These are phyloP conservation scores for Chamaecyparis obtusa DNA, from an alignment of 75 land plant genomes.

Conservation along the genomic window DNA sequence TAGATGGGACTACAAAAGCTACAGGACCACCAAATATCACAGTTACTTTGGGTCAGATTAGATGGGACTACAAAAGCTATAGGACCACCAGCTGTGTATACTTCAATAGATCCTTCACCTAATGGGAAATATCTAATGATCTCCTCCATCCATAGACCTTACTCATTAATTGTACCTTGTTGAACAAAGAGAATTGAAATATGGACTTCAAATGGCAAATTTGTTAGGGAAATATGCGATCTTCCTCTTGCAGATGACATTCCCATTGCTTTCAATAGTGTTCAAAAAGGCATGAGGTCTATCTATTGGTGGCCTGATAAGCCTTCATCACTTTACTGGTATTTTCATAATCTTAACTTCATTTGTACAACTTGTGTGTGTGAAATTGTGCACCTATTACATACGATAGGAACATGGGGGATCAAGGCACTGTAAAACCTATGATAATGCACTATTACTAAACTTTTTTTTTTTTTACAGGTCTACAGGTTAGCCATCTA, in stretches of 20 bases:
- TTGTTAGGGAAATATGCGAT: constrained; percentile 85
- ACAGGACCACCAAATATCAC: too few relatives aligned
- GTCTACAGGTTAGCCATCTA: too few relatives aligned
- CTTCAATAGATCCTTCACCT: constrained; percentile 92
- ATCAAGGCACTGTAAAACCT: too few relatives aligned
- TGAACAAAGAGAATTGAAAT: constrained; percentile 85
- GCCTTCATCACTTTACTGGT: constrained; percentile 90
- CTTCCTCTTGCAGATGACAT: constrained; percentile 95
- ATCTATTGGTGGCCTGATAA: constrained; percentile 93
- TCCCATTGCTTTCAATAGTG: constrained; percentile 88
- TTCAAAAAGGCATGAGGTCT: constrained; percentile 83
- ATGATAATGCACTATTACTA: too few relatives aligned
- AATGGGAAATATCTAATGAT: constrained; percentile 81
- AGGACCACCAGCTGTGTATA: constrained; percentile 86
- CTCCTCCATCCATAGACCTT: constrained; percentile 76
- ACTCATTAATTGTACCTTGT: constrained; percentile 88
- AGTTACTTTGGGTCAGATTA: constrained; percentile 70
- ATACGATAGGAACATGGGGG: too few relatives aligned
- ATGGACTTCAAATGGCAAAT: constrained; percentile 81
- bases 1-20: too few relatives aligned
- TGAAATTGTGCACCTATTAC: too few relatives aligned
- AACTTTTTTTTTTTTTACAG: too few relatives aligned
- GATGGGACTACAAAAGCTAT: constrained; percentile 65
- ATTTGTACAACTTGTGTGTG: background rate
- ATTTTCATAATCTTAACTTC: constrained; percentile 4